A percentile compares a stretch with the other conserved stretches of the same genome.
Conservation (phyloP, 1,284 basidiomycete genomes). For the Ustilago shanxiensis region DNA sequence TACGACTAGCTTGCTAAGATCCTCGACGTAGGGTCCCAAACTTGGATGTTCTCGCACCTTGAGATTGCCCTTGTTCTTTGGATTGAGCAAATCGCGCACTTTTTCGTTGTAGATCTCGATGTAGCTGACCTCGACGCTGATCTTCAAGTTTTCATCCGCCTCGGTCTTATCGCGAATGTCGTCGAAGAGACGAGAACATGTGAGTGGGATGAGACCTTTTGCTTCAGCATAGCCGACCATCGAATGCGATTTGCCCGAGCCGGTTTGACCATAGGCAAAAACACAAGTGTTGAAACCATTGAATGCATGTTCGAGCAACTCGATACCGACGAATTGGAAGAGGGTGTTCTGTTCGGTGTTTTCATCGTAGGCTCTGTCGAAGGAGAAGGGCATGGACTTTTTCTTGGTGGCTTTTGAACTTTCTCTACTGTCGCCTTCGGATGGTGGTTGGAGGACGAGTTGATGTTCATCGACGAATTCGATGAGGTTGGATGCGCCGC, state of each 20-base stretch:
- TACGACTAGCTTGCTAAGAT: slow-evolving; percentile 92
- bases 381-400: slow-evolving; percentile 66
- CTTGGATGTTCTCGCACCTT: slow-evolving; percentile 96
- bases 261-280: slow-evolving; percentile 67
- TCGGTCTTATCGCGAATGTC: slow-evolving; percentile 77
- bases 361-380: slow-evolving; percentile 64
- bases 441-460: slow-evolving; percentile 61
- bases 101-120: slow-evolving; percentile 89
- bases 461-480: slow-evolving; percentile 57
- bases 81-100: slow-evolving; percentile 92
- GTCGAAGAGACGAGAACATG: slow-evolving; percentile 91
- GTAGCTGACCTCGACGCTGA: slow-evolving; percentile 96
- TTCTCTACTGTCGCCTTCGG: slow-evolving; percentile 49
- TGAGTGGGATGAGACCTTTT: slow-evolving; percentile 97
- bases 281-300: slow-evolving; percentile 88
- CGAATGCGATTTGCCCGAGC: slow-evolving; percentile 59
- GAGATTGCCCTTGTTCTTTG: slow-evolving; percentile 94
- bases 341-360: slow-evolving; percentile 76
- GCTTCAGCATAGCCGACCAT: slow-evolving; percentile 79
- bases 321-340: slow-evolving; percentile 93
- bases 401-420: slow-evolving; percentile 62
- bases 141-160: slow-evolving; percentile 79
- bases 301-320: slow-evolving; percentile 93
- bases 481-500: slow-evolving; percentile 63
- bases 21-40: slow-evolving; percentile 88